These are phyloP conservation scores for Rhodotorula sp. DNA, from an alignment of 1,284 basidiomycete genomes.

Conservation along the genomic window DNA sequence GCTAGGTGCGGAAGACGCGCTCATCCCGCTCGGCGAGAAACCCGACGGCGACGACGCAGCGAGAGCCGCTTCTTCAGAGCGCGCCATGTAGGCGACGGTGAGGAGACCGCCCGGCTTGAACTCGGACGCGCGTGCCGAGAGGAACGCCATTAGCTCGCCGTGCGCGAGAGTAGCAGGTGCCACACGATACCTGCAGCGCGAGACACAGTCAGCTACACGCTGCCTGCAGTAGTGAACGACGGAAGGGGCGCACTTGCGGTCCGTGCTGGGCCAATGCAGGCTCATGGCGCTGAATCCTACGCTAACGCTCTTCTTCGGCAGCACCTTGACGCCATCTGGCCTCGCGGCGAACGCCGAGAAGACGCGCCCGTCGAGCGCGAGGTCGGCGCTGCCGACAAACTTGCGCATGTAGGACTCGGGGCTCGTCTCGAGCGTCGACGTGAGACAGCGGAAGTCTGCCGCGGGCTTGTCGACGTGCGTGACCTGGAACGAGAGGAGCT, in stretches of 20 bases:
- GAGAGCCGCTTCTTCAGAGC: constrained; percentile 45
- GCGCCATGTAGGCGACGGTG: constrained; percentile 51
- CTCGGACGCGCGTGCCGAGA: constrained; percentile 51
- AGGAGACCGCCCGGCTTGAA: constrained; percentile 52
- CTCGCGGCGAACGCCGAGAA: constrained; percentile 48
- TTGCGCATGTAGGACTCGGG: constrained; percentile 48
- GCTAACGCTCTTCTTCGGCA: constrained; percentile 48
- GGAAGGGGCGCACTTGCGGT: constrained; percentile 37
- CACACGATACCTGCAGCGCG: constrained; percentile 22
- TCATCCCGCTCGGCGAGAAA: constrained; percentile 3
- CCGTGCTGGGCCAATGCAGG: constrained; percentile 51
- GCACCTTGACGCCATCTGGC: constrained; percentile 50
- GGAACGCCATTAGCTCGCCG: constrained; percentile 50
- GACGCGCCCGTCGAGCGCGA: constrained; percentile 46
- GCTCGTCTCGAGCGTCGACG: constrained; percentile 44
- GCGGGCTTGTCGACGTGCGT: constrained; percentile 49
- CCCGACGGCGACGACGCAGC: constrained; percentile 14
- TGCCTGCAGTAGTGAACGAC: not conserved
- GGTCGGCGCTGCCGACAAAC: not conserved
- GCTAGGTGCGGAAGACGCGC: not conserved
- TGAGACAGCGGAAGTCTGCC: constrained; percentile 49
- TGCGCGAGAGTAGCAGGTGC: constrained; percentile 50
- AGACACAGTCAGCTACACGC: not conserved
- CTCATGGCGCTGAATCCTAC: constrained; percentile 52
- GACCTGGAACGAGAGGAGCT: constrained; percentile 47